Conservation (phyloP, 2,329 filamentous ascomycete genomes). For the Colletotrichum orchidophilum region DNA sequence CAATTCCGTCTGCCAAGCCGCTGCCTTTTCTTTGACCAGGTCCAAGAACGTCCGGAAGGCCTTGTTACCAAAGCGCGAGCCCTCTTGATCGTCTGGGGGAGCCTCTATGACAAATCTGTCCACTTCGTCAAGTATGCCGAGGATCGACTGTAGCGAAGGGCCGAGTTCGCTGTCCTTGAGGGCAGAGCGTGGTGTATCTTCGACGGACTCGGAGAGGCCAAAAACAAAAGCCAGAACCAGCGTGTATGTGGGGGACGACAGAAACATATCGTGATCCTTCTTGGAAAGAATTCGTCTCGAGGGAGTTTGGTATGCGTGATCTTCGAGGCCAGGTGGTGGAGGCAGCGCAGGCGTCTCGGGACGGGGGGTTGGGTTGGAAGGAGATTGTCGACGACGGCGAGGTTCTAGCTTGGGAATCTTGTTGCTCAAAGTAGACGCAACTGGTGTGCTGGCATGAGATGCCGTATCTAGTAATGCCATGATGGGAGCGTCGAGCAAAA, state of each 20-base stretch:
- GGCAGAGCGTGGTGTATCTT: constrained; percentile 73
- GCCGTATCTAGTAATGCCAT: constrained; percentile 20
- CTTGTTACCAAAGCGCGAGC: constrained; percentile 94
- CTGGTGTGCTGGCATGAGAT: neutral
- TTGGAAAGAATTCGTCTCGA: constrained; percentile 82
- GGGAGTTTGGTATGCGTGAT: constrained; percentile 72
- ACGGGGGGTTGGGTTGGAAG: constrained; percentile 68
- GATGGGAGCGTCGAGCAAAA: neutral
- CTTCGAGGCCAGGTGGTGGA: constrained; percentile 69
- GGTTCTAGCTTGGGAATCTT: constrained; percentile 74
- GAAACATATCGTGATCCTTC: constrained; percentile 83
- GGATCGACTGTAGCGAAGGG: constrained; percentile 68
- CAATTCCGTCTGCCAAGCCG: constrained; percentile 71
- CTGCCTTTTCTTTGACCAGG: constrained; percentile 65
- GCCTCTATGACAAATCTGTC: constrained; percentile 72
- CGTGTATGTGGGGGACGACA: constrained; percentile 77
- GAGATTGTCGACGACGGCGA: constrained; percentile 62
- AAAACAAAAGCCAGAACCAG: constrained; percentile 89
- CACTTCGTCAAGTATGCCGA: constrained; percentile 75
- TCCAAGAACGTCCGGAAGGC: constrained; percentile 86
- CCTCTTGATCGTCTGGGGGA: constrained; percentile 85
- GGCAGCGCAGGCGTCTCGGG: constrained; percentile 81
- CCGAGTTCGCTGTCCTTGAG: constrained; percentile 66
- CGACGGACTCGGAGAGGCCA: constrained; percentile 82
- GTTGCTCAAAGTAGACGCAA: constrained; percentile 2